Percentiles rank a stretch among this genome's conserved stretches.
phyloP scores from a whole-genome alignment of 768 basidiomycete genomes.

The Calocera cornea region DNA sequence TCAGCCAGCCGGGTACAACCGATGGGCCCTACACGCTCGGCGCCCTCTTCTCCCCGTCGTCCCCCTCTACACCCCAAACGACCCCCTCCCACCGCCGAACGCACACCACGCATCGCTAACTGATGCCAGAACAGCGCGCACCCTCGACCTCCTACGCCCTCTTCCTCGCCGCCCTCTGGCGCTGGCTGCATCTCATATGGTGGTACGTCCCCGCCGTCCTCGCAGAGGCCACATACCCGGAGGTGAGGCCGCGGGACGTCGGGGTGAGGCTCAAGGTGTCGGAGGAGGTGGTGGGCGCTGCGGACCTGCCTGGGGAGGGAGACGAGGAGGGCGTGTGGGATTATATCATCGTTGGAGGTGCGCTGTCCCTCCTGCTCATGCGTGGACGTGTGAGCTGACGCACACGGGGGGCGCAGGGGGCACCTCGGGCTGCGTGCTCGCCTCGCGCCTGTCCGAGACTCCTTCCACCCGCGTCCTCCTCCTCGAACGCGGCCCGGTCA shows the following conservation, averaged over 20 bases:
- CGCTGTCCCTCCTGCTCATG: not conserved
- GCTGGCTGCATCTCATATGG: not conserved
- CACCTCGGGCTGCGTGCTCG: constrained; percentile 31
- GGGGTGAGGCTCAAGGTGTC: not conserved
- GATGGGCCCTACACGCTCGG: not conserved
- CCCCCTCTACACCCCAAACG: not conserved
- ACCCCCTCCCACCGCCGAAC: not conserved
- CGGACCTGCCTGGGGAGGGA: not conserved
- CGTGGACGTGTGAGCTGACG: not conserved
- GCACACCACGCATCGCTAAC: not conserved
- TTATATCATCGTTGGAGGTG: constrained; percentile 14
- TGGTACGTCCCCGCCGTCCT: not conserved
- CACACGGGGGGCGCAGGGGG: constrained; percentile 21
- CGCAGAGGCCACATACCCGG: not conserved
- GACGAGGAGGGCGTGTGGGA: not conserved
- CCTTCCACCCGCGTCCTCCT: constrained; percentile 22
- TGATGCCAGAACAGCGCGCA: not conserved
- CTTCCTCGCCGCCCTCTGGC: not conserved
- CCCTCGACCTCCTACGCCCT: not conserved
- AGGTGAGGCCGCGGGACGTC: not conserved
- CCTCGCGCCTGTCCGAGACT: constrained; percentile 28
- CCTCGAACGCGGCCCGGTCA: constrained; percentile 25
- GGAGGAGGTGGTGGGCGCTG: not conserved
- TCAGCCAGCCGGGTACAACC: too few relatives aligned
- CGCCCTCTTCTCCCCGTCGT: not conserved